These are phyloP conservation scores for Neonectria coccinea DNA, from an alignment of 2,329 filamentous ascomycete species.

Conservation along the genomic window DNA sequence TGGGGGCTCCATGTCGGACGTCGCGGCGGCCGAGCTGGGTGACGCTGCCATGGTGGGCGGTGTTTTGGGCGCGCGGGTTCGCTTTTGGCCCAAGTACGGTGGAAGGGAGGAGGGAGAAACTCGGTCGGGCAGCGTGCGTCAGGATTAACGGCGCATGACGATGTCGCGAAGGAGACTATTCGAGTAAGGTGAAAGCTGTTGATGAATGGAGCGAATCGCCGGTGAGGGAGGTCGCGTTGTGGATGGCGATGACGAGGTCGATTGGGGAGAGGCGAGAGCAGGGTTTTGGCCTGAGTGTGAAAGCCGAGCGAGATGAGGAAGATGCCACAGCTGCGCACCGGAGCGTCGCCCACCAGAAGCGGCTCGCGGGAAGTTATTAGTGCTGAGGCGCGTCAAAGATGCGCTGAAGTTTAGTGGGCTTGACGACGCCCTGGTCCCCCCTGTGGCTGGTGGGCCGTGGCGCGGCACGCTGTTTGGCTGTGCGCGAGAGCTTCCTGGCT, in stretches of 20 bases:
- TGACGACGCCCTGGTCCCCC: constrained; percentile 28
- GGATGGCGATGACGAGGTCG: constrained; percentile 28
- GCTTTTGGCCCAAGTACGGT: constrained; percentile 12
- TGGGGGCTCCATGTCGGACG: constrained; percentile 59
- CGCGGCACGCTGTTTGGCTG: constrained; percentile 9
- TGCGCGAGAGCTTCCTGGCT: not conserved
- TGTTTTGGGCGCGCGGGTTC: constrained; percentile 24
- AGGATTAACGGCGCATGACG: constrained; percentile 41
- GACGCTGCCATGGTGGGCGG: constrained; percentile 53
- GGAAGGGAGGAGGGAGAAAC: constrained; percentile 14
- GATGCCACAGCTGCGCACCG: constrained; percentile 36
- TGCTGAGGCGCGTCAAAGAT: constrained; percentile 45
- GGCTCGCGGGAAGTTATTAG: constrained; percentile 12
- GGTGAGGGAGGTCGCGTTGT: constrained; percentile 20
- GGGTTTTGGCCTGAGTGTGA: constrained; percentile 18
- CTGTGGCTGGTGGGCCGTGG: constrained; percentile 31
- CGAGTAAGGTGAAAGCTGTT: constrained; percentile 5
- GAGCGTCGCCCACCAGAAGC: constrained; percentile 32
- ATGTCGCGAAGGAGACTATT: constrained; percentile 22
- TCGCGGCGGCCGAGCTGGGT: constrained; percentile 54
- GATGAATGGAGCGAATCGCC: constrained; percentile 26
- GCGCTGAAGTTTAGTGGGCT: constrained; percentile 35
- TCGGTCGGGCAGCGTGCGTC: constrained; percentile 24
- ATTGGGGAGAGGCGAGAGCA: constrained; percentile 32
- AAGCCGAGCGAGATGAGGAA: constrained; percentile 12